Conservation (phyloP, 805 yeast species). For the Millerago galiae region DNA sequence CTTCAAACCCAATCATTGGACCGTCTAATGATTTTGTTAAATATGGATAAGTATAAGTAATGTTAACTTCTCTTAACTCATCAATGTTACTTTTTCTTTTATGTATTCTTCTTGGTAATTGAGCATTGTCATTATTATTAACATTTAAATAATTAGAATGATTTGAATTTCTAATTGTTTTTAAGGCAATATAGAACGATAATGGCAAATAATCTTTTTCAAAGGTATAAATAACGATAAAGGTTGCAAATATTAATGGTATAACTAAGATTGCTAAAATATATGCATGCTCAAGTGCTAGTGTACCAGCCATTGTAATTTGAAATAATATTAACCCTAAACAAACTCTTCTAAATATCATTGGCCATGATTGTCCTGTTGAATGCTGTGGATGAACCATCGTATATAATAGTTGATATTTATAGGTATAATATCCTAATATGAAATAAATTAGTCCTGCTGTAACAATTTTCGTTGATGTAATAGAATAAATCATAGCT, state of each 20-base stretch:
- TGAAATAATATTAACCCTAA: conserved; percentile 81
- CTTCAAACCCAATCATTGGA: conserved; percentile 57
- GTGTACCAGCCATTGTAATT: conserved; percentile 87
- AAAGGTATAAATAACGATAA: conserved; percentile 69
- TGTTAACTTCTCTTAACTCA: conserved; percentile 26
- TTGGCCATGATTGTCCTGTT: conserved; percentile 94
- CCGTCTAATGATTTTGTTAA: conserved; percentile 69
- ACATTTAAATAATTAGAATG: not conserved
- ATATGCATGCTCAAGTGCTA: conserved; percentile 71
- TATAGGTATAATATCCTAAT: conserved; percentile 82
- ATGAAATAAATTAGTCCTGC: conserved; percentile 83
- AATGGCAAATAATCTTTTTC: conserved; percentile 78
- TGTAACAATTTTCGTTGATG: conserved; percentile 81
- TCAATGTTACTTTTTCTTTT: conserved; percentile 23
- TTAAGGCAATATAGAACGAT: conserved; percentile 77
- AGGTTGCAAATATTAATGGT: conserved; percentile 70
- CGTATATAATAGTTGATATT: conserved; percentile 83
- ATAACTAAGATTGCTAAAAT: conserved; percentile 61
- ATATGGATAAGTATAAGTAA: conserved; percentile 73
- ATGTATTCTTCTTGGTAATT: not conserved
- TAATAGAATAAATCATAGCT: conserved; percentile 79
- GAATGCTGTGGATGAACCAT: conserved; percentile 96
- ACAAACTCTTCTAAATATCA: conserved; percentile 75
- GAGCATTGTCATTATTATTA: not conserved
- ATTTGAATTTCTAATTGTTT: conserved; percentile 44